A percentile compares a stretch with the other conserved stretches of the same genome.
Conservation (phyloP, 2,329 filamentous ascomycete species). For the Fusarium pseudograminearum region DNA sequence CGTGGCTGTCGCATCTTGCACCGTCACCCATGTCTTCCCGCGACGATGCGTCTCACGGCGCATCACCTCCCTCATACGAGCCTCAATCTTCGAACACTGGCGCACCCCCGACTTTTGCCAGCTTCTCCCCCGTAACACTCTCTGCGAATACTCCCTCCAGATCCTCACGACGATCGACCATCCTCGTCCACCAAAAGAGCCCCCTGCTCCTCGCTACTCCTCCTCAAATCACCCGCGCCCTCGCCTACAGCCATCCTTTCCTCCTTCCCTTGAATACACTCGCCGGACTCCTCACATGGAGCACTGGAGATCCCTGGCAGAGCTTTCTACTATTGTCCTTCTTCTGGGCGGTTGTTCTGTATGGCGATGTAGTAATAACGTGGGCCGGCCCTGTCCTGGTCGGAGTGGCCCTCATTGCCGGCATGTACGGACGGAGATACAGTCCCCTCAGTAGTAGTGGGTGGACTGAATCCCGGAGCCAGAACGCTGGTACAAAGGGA, state of each 20-base stretch:
- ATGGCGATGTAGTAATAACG: constrained; percentile 85
- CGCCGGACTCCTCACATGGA: constrained; percentile 91
- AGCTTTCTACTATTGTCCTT: constrained; percentile 88
- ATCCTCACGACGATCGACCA: constrained; percentile 81
- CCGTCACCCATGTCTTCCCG: constrained; percentile 55
- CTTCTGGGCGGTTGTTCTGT: constrained; percentile 89
- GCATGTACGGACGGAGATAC: constrained; percentile 92
- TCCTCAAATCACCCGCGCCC: constrained; percentile 90
- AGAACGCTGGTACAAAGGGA: constrained; percentile 42
- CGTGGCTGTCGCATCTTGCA: constrained; percentile 64
- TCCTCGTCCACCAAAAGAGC: constrained; percentile 97
- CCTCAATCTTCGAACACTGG: constrained; percentile 51
- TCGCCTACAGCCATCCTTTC: constrained; percentile 97
- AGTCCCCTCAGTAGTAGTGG: constrained; percentile 90
- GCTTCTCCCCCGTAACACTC: constrained; percentile 88
- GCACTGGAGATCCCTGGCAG: constrained; percentile 93
- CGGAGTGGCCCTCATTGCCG: constrained; percentile 82
- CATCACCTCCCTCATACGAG: constrained; percentile 51
- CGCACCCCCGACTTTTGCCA: constrained; percentile 80
- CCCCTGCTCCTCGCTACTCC: constrained; percentile 92
- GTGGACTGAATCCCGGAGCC: constrained; percentile 67
- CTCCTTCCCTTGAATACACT: constrained; percentile 88
- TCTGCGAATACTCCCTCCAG: constrained; percentile 72
- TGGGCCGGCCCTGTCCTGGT: constrained; percentile 86
- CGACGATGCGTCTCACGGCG: constrained; percentile 53